Conservation (phyloP, 2,329 filamentous ascomycete species). For the Alternaria infectoria region DNA sequence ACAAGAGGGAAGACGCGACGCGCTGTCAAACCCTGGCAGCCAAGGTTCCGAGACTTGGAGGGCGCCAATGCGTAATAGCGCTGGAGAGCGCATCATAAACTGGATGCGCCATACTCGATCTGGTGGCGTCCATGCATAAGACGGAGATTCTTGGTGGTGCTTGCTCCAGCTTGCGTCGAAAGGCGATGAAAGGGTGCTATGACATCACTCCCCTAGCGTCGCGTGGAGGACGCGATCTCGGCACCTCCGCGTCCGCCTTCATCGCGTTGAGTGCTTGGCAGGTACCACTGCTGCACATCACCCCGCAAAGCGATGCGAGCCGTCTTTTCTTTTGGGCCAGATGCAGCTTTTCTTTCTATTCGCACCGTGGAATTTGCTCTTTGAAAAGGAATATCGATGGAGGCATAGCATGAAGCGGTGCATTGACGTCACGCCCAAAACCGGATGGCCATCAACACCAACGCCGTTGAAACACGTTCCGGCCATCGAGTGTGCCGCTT, state of each 20-base stretch:
- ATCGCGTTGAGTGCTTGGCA: constrained; percentile 19
- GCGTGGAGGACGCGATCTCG: constrained; percentile 6
- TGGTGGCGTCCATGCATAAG: constrained; percentile 14
- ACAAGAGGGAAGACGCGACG: constrained; percentile 10
- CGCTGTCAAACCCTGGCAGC: constrained; percentile 7
- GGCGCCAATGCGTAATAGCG: constrained; percentile 6
- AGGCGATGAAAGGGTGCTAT: constrained; percentile 1
- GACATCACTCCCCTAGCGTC: constrained; percentile 19
- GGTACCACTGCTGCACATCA: constrained; percentile 5
- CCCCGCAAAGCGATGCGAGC: background rate
- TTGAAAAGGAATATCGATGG: background rate
- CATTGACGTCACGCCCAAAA: constrained; percentile 13
- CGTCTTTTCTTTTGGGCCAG: background rate
- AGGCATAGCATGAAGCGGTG: background rate
- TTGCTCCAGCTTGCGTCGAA: constrained; percentile 10
- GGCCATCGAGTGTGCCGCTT: constrained; percentile 7
- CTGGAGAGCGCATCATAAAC: constrained; percentile 21
- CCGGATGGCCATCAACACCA: constrained; percentile 1
- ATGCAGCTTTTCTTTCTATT: background rate
- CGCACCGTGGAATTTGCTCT: background rate
- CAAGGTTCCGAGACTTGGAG: background rate
- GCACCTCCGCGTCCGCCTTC: background rate
- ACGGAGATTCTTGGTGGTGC: constrained; percentile 12
- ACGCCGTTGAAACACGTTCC: constrained; percentile 4
- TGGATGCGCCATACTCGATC: constrained; percentile 7